Base-by-base conservation (phyloP, 768 basidiomycete species). In the Suillus decipiens region DNA sequence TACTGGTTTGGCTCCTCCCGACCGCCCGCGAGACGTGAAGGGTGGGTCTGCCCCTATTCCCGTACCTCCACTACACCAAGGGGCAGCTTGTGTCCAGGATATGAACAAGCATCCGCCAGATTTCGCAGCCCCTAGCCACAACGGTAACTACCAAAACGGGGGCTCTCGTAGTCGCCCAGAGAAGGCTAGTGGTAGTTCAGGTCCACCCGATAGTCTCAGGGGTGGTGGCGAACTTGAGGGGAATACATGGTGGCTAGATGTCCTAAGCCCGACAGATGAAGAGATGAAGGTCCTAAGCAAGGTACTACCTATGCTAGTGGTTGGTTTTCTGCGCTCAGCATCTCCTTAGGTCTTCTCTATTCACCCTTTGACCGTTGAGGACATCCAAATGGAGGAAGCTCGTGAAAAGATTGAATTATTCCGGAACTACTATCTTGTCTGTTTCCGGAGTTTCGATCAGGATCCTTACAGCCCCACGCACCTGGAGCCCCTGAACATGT, bases 371-470 rank as follows among this genome's bases (percentile, higher is more conserved):
- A 99, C 97, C 5, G 96, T 96, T 22, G 97, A 99, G 81, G 97
- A 99, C 81, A 99, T 99, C 73, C 89, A 93, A 71, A 97, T 99
- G 90, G 97, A 99, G 77, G 97, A 99, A 80, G 92, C 96, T 45
- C 94, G 97, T 71, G 97, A 99, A 80, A 99, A 99, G 82, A 99
- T 99, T 69, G 97, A 99, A 75, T 86, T 99, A 22, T 99, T 99
- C 84, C 85, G 96, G 61, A 96, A 96, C 74, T 99, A 99, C 75
- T 99, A 98, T 75, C 87, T 99, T 60, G 97, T 99, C 65, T 99
- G 96, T 82, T 99, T 99, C 82, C 90, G 97, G 66, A 92, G 94
- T 66, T 99, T 99, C 79, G 97, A 99, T 76, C 97, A 99, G 80
- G 97, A 99, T 76, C 91, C 89, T 28, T 98, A 98, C 79, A 94